Evolutionary conservation across 345 rosid species (phyloP), one percentile per base, ranked within the genome.

Genomic region (Euphorbia tirucalli): DNA sequence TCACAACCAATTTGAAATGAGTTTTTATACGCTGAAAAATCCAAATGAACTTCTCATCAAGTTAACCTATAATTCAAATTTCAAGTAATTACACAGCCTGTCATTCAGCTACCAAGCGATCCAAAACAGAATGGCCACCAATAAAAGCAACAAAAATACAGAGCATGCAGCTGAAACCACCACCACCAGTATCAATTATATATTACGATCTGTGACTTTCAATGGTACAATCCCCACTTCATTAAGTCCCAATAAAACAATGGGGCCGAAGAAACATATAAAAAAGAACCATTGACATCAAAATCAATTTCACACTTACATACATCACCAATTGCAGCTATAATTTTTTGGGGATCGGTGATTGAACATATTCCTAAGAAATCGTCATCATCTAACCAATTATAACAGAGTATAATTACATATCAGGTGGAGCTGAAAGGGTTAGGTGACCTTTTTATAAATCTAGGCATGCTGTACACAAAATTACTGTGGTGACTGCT

Each of bases 351-450:
- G 30, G 39, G 7, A 22, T 58, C 2, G 18, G 59, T 10, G 7
- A 31, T 16, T 14, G 54, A 58, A 57, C 37, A 73, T 37, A 55
- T 58, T 25, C 61, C 30, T 48, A 24, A 35, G 28, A 74, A 48
- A 13, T 32, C 52, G 13, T 61, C 61, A 49, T 37, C 35, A 66
- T 59, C 68, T 61, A 68, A 73, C 44, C 30, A 50, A 48, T 27
- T 66, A 64, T 63, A 37, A 43, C 1, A 69, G 84, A 75, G 81
- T 79, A 75, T 62, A 71, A 71, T 83, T 85, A 88, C 93, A 85
- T 76, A 80, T 85, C 80, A 61, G 81, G 87, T 77, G 66, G 69
- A 74, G 84, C 79, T 57, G 80, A 86, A 86, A 84, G 88, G 87
- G 80, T 69, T 28, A 59, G 66, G 39, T 22, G 63, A 59, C 62